Percentiles rank a stretch among this genome's conserved stretches.
Evolutionary conservation across 1,139 yeast genomes (phyloP).

Genomic region (Schwanniomyces etchellsii): DNA sequence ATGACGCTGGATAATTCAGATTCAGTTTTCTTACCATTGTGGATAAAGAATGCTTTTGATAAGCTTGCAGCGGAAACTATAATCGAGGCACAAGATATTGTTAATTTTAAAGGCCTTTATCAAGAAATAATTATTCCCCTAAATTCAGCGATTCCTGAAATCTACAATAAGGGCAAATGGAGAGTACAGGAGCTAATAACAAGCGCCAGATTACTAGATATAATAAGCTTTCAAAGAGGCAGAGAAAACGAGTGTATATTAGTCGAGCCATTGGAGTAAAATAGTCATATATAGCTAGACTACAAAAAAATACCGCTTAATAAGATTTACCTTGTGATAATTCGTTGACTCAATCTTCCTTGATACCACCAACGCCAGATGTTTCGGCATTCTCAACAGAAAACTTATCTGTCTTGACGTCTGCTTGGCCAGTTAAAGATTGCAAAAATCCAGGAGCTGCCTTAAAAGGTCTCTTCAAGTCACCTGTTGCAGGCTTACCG

Average conservation of each 20-base stretch:
- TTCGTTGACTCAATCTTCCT: constrained; percentile 61
- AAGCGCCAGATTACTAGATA: constrained; percentile 57
- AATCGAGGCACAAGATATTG: constrained; percentile 45
- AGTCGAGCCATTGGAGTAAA: constrained; percentile 22
- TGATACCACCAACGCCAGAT: constrained; percentile 85
- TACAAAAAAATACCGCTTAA: not conserved
- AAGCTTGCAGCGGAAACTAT: constrained; percentile 30
- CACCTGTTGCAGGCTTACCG: constrained; percentile 82
- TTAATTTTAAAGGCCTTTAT: constrained; percentile 51
- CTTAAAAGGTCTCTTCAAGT: constrained; percentile 96
- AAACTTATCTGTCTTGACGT: constrained; percentile 75
- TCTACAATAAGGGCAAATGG: constrained; percentile 59
- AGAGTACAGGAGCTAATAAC: constrained; percentile 51
- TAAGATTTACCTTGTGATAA: too few species aligned
- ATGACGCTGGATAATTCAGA: constrained; percentile 16
- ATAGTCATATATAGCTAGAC: not conserved
- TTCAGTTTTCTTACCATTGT: constrained; percentile 42
- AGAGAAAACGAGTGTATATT: constrained; percentile 58
- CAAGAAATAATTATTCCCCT: constrained; percentile 51
- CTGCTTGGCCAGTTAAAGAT: constrained; percentile 53
- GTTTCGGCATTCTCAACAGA: constrained; percentile 81
- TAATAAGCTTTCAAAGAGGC: constrained; percentile 53
- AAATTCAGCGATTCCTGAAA: constrained; percentile 52
- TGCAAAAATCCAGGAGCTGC: constrained; percentile 75
- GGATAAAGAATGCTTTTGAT: constrained; percentile 43